Evolutionary conservation across 257 asterid genomes (phyloP).

Genomic region (Thymus quinquecostatus): DNA sequence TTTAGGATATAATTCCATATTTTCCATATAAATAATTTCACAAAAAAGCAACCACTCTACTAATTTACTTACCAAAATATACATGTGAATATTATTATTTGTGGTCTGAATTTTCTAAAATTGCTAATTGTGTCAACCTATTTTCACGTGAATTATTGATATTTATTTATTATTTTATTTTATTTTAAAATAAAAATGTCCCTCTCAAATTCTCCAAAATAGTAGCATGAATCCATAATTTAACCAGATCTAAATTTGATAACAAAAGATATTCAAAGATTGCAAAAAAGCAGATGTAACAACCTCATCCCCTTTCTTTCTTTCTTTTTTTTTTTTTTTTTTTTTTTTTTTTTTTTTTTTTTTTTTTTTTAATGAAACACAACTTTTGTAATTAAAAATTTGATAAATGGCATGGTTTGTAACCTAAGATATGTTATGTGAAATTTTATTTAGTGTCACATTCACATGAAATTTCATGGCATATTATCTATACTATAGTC

Average conservation of each 20-base stretch:
- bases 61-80: background rate
- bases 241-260: conserved; percentile 18
- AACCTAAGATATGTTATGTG: background rate
- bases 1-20: no score
- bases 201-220: conserved; percentile 24
- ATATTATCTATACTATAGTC: background rate
- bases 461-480: background rate
- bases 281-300: conserved; percentile 25
- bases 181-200: background rate
- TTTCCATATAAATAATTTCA: no score
- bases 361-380: background rate
- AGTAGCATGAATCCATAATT: conserved; percentile 16
- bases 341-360: background rate
- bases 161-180: background rate
- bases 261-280: conserved; percentile 27
- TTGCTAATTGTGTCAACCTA: conserved; percentile 14
- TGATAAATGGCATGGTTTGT: no score
- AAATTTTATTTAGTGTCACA: background rate
- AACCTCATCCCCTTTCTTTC: background rate
- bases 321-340: no score
- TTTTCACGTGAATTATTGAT: conserved; percentile 12
- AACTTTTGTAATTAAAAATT: background rate
- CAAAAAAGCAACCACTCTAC: no score
- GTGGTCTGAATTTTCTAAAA: conserved; percentile 5
- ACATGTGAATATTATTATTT: background rate